These are phyloP conservation scores for Zymoseptoria passerinii DNA, from an alignment of 2,329 filamentous ascomycete genomes.

Conservation along the genomic window DNA sequence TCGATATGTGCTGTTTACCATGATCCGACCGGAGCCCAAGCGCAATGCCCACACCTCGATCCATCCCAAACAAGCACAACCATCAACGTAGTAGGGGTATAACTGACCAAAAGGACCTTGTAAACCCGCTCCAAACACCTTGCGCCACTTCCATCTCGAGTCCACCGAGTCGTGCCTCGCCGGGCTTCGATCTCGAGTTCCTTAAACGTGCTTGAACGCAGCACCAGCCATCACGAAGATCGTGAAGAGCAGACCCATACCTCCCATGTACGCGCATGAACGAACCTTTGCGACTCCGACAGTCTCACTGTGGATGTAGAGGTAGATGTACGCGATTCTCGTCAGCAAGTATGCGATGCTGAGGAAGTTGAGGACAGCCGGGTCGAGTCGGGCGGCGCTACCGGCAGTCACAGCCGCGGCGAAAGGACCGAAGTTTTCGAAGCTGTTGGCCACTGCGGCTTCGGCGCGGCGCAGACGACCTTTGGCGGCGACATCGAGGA, in stretches of 20 bases:
- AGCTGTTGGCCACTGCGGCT: constrained; percentile 31
- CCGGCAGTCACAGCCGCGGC: constrained; percentile 33
- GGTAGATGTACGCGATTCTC: constrained; percentile 24
- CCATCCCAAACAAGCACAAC: not conserved
- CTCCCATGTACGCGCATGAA: constrained; percentile 17
- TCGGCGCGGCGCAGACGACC: constrained; percentile 30
- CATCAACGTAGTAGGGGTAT: not conserved
- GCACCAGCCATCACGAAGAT: constrained; percentile 24
- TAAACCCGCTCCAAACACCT: not conserved
- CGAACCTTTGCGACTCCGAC: constrained; percentile 12
- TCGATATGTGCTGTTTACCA: not conserved
- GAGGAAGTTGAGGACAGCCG: constrained; percentile 22
- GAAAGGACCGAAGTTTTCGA: constrained; percentile 35
- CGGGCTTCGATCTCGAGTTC: not conserved
- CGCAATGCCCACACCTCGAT: not conserved
- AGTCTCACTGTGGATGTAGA: constrained; percentile 24
- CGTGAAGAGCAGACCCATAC: constrained; percentile 17
- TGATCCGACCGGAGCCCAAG: not conserved
- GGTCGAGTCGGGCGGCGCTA: constrained; percentile 29
- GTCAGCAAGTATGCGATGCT: constrained; percentile 22
- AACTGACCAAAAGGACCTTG: not conserved
- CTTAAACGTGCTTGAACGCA: constrained; percentile 8
- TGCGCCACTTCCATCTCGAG: not conserved
- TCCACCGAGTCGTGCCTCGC: not conserved
- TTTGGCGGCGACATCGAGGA: constrained; percentile 29